Base-by-base conservation (phyloP, 139 green algal species). In the Mychonastes homosphaera region DNA sequence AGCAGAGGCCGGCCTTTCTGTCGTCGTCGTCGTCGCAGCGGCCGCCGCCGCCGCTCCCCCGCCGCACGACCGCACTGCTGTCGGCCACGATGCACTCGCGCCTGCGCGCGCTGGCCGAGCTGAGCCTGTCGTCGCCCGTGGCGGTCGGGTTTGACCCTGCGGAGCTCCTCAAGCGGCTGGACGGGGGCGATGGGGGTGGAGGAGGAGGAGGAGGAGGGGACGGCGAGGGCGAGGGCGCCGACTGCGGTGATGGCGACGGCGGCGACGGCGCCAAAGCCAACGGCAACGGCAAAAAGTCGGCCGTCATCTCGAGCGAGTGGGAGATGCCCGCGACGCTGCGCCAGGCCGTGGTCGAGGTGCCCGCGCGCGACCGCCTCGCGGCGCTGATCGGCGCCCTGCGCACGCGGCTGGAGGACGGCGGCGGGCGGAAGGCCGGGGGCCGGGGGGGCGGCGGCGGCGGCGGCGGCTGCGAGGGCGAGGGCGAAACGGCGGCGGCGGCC, bases 41-140 rank as follows among this genome's bases (percentile, higher is more conserved):
- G 58, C 32, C 41, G 49, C 28, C 48, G 41, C 62, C 24, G 33
- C 44, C 28, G 2, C 32, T 4, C 0, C 9, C 8, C 35, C 23
- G 26, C 58, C 67, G 9, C 71, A 74, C n/a, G 52, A 87, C 70
- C 4, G 79, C 79, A 51, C 76, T 98, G 56, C 72, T 96, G 26
- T 95, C 84, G 3, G 91, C 91, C 24, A 98, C 91, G 0, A 64
- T 97, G 49, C 82, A 87, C 48, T 30, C 32, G 39, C 60, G 69
- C 29, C 60, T 97, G 23, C 67, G 56, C 0, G 51, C 45, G 24
- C 74, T 98, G 33, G 86, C 82, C 5, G 63, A 58, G 5, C 58
- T 89, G 18, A 80, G 62, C 15, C 64, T 92, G 65, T 26, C 58
- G 4, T 63, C 92, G 29, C 83, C 84, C 3, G 81, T 73, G 3